Evolutionary conservation across 2,329 filamentous ascomycete genomes (phyloP), one percentile per base, ranked within the genome.

Genomic region (Phaeosphaeria sp.): DNA sequence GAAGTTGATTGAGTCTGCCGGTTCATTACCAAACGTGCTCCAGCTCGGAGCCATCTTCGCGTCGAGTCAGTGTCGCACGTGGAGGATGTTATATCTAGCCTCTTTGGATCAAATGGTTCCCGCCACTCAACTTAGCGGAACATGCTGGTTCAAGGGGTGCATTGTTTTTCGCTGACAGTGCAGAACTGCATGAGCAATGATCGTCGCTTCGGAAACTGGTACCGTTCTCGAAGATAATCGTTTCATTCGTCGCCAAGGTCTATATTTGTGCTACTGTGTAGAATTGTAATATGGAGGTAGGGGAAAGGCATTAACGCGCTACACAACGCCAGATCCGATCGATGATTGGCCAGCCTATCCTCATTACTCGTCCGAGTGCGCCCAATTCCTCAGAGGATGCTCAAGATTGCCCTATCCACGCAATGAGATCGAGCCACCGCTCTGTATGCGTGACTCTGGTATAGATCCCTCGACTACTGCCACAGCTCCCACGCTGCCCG

Each of bases 401-500:
- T 61, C 50, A 43, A 6, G 20, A 56, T 46, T 49, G 50, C 41
- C 41, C 48, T 43, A 46, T 54, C 51, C 43, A 42, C 50, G 33
- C 25, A 52, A 50, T 50, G 25, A 50, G 50, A 54, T 46, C 50
- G 54, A 58, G 33, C 36, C 41, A 15, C 22, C 41, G 22, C 49
- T 58, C 54, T 64, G 66, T 43, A 64, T 50, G 43, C 75, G 66
- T 22, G 66, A 67, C 53, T 79, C 78, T 18, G 77, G 76, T 30
- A 78, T 62, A 7, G 66, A 64, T 6, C 77, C 76, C 22, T 79
- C 78, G 1, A 79, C 75, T 1, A 77, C 75, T 13, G 77, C 75
- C 41, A 79, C 74, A 1, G 77, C 76, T 10, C 78, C 78, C 22
- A 75, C 72, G 46, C 78, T 79, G 21, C 74, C 75, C 42, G 72